Evolutionary conservation across 257 asterid species (phyloP), one percentile per base, ranked within the genome.

Genomic region (Lantana camara): DNA sequence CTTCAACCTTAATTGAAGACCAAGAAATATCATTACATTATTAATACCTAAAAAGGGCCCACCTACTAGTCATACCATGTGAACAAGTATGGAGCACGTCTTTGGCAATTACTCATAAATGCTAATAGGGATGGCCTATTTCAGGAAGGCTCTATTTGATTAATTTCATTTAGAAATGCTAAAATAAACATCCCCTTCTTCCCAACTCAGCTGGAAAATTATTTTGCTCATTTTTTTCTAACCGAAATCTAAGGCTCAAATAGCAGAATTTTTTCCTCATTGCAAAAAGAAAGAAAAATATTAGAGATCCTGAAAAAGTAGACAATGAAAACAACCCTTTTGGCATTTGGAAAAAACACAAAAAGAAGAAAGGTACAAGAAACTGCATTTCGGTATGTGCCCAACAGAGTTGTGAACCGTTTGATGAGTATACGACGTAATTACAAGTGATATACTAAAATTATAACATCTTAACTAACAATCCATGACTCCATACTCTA

Each of bases 81-180:
- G 79, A 52, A 63, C 23, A 57, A 68, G 72, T 74, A 74, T 74
- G 75, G 75, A 63, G 75, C 71, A 74, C 58, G 70, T 62, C 61
- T 56, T 34, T 40, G 60, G 42, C 68, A 63, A 71, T 68, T 50
- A 23, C 71, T 40, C 79, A 48, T 29, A 54, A 74, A 50, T 67
- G 72, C 73, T 56, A 14, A 19, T 27, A 27, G 17, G 6, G 17
- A 38, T 37, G 11, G 9, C 34, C 16, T 3, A 66, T 42, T 34
- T 66, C 63, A 17, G 48, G 71, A 35, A 64, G 40, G 11, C 4
- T 35, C 4, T 35, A 35, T 35, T 35, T 35, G 40, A 35, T 35
- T 35, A 35, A 35, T 35, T 35, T 35, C 11, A 35, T 3, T 35
- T 4, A 2, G 1, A 9, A 35, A 35, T 35, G 40, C 9, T 35